phyloP scores from a whole-genome alignment of 2,329 filamentous ascomycete species.

The Golovinomyces cichoracearum region DNA sequence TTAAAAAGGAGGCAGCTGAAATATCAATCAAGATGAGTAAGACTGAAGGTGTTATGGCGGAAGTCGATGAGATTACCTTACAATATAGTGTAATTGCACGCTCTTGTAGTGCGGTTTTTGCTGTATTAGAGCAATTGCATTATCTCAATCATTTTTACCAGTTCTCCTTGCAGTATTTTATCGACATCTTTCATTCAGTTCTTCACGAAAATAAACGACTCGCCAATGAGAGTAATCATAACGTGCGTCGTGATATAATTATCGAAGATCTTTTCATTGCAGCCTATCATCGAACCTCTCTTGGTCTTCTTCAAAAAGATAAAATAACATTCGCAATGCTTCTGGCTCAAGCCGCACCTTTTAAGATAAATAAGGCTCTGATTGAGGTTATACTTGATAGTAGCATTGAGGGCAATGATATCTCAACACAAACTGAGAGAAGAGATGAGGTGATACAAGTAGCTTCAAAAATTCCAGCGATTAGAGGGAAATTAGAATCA shows the following conservation, averaged over 20 bases:
- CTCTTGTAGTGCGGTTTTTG: constrained; percentile 92
- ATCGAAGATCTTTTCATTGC: constrained; percentile 76
- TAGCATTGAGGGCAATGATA: constrained; percentile 46
- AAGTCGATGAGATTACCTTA: constrained; percentile 84
- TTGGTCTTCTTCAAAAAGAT: constrained; percentile 80
- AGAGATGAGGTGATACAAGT: constrained; percentile 42
- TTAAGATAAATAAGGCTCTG: constrained; percentile 73
- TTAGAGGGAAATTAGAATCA: constrained; percentile 46
- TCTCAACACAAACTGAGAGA: constrained; percentile 40
- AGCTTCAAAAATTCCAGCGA: constrained; percentile 40
- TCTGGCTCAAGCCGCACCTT: constrained; percentile 83
- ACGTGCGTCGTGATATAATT: constrained; percentile 64
- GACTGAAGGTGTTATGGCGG: constrained; percentile 92
- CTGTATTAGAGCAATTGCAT: constrained; percentile 85
- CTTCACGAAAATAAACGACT: constrained; percentile 56
- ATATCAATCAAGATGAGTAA: constrained; percentile 91
- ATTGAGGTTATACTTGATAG: constrained; percentile 71
- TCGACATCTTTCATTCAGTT: constrained; percentile 89
- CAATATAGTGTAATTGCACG: constrained; percentile 83
- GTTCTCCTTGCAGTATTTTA: constrained; percentile 94
- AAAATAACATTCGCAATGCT: constrained; percentile 84
- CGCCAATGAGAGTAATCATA: constrained; percentile 44
- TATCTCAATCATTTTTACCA: constrained; percentile 99
- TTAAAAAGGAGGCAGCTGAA: constrained; percentile 92
- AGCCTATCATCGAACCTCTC: constrained; percentile 76